Evolutionary conservation across 257 asterid genomes (phyloP).

Genomic region (Mentha longifolia): DNA sequence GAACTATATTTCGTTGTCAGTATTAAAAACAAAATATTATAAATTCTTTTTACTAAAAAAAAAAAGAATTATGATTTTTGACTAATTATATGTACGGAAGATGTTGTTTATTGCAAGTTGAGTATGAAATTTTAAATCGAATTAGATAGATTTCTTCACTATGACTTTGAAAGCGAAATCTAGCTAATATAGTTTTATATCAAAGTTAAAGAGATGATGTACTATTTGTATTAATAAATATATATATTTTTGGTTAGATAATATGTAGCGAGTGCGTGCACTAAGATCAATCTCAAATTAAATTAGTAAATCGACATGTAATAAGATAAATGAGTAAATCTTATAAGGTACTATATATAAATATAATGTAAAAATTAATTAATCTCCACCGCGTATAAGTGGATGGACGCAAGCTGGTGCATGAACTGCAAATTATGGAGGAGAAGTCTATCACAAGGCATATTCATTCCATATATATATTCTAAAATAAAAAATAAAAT

Average conservation of each 20-base stretch:
- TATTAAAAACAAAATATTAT: too few species aligned
- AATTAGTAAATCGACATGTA: background rate
- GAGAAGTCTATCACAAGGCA: constrained; percentile 17
- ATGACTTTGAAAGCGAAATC: background rate
- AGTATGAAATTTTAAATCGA: background rate
- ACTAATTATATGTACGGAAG: background rate
- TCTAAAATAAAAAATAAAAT: background rate
- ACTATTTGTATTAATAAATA: background rate
- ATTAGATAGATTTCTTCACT: too few species aligned
- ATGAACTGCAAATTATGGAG: constrained; percentile 12
- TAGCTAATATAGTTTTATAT: background rate
- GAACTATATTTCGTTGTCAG: too few species aligned
- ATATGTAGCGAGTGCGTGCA: background rate
- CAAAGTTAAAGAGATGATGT: background rate
- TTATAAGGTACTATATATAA: background rate
- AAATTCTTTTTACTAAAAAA: too few species aligned
- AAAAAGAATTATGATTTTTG: background rate
- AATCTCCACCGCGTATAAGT: background rate
- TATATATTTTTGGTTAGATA: background rate
- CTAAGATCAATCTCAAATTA: background rate
- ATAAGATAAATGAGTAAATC: background rate
- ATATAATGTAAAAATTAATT: background rate
- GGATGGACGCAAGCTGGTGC: constrained; percentile 6
- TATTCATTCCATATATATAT: constrained; percentile 28
- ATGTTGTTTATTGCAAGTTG: background rate